Percentiles rank a stretch among this genome's conserved stretches.
Conservation (phyloP, 441 rosid species). For the Viola pubescens region DNA sequence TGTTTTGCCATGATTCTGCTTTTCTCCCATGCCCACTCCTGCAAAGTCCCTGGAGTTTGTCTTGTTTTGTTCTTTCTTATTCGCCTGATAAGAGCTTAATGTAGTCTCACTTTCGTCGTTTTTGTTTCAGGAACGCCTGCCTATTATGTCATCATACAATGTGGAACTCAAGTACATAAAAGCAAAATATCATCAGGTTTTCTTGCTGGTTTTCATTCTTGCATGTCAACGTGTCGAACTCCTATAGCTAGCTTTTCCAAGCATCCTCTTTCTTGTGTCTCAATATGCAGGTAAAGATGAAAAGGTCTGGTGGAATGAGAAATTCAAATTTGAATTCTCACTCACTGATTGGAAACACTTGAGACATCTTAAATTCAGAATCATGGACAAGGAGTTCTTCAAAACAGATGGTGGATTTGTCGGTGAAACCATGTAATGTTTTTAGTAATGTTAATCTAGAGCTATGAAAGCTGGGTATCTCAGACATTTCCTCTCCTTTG, state of each 20-base stretch:
- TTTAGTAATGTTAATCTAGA: not conserved
- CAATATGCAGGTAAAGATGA: conserved; percentile 37
- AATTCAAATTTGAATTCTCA: conserved; percentile 49
- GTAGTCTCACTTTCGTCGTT: conserved; percentile 4
- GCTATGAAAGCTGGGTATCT: not conserved
- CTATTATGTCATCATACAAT: conserved; percentile 50
- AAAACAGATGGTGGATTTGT: conserved; percentile 43
- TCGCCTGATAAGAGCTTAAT: not conserved
- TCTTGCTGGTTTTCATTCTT: conserved; percentile 5
- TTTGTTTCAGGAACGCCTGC: conserved; percentile 45
- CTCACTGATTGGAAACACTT: conserved; percentile 43
- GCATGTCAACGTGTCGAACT: not conserved
- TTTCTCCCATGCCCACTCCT: not conserved
- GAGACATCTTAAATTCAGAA: conserved; percentile 45
- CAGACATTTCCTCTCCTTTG: not conserved
- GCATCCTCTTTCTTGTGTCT: not conserved
- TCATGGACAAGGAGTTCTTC: conserved; percentile 55
- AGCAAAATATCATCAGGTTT: conserved; percentile 68
- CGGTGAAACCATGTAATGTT: conserved; percentile 64
- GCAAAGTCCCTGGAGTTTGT: not conserved
- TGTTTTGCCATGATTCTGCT: not conserved
- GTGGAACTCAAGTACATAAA: conserved; percentile 48
- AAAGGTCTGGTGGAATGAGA: conserved; percentile 66
- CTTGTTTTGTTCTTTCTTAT: not conserved
- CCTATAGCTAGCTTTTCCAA: not conserved